phyloP scores from a whole-genome alignment of 768 basidiomycete genomes.

The Leccinum fibrillosum region DNA sequence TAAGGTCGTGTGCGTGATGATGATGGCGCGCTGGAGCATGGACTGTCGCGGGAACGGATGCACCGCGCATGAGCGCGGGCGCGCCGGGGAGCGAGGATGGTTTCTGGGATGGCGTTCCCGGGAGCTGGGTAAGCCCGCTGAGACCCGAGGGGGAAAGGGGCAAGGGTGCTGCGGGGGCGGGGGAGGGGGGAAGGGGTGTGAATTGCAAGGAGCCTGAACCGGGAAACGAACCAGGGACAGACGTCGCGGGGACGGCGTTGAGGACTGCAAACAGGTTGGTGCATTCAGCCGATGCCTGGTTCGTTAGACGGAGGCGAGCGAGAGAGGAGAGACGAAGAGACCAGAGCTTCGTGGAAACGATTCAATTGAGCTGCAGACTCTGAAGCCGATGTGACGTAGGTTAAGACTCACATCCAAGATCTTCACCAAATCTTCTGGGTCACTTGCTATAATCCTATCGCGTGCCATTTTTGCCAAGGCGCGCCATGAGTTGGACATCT shows the following conservation, averaged over 20 bases:
- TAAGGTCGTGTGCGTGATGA: slow-evolving; percentile 5
- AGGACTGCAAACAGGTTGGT: slow-evolving; percentile 75
- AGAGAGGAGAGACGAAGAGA: slow-evolving; percentile 77
- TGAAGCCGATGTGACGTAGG: background rate
- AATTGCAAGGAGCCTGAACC: slow-evolving; percentile 10
- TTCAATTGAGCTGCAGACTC: background rate
- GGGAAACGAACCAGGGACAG: slow-evolving; percentile 57
- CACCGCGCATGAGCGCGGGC: background rate
- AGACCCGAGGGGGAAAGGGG: slow-evolving; percentile 25
- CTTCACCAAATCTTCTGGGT: slow-evolving; percentile 62
- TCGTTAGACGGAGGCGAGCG: slow-evolving; percentile 78
- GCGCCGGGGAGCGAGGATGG: slow-evolving; percentile 3
- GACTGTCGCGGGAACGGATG: background rate
- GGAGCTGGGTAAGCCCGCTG: slow-evolving; percentile 19
- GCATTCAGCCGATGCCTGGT: slow-evolving; percentile 83
- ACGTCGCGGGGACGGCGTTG: slow-evolving; percentile 49
- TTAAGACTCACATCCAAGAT: slow-evolving; percentile 60
- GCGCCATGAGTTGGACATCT: slow-evolving; percentile 91
- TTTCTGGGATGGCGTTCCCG: slow-evolving; percentile 23
- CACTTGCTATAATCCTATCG: slow-evolving; percentile 67
- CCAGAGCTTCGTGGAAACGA: slow-evolving; percentile 58
- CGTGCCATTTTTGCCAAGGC: slow-evolving; percentile 81
- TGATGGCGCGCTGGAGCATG: slow-evolving; percentile 24
- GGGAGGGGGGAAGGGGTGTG: slow-evolving; percentile 35
- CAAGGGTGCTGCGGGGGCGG: background rate